phyloP scores from a whole-genome alignment of 768 basidiomycete genomes.

The Rhodotorula paludigena region DNA sequence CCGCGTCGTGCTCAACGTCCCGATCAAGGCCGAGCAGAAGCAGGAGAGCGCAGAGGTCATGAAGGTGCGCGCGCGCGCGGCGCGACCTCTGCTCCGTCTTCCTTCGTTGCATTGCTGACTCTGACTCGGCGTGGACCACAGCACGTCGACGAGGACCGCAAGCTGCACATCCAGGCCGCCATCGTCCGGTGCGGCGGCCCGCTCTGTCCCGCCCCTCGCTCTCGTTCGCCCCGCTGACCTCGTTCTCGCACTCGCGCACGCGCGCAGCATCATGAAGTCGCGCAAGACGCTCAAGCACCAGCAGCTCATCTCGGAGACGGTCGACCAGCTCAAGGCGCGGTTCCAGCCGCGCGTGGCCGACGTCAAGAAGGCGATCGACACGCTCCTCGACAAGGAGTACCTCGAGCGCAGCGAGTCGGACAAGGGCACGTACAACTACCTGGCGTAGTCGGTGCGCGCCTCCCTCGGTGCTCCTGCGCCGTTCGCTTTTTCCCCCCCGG shows the following conservation, averaged over 20 bases:
- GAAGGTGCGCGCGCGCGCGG: slow-evolving; percentile 55
- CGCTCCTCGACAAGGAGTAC: slow-evolving; percentile 91
- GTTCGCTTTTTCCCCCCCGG: too few species aligned
- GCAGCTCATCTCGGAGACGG: slow-evolving; percentile 79
- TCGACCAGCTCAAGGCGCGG: slow-evolving; percentile 77
- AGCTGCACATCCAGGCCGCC: slow-evolving; percentile 75
- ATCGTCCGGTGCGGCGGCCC: slow-evolving; percentile 37
- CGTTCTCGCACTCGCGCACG: neutral
- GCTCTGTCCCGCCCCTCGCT: neutral
- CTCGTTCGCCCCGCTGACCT: slow-evolving; percentile 28
- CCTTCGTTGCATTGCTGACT: neutral
- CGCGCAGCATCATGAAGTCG: slow-evolving; percentile 80
- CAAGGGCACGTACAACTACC: slow-evolving; percentile 23
- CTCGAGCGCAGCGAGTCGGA: slow-evolving; percentile 68
- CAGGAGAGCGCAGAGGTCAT: slow-evolving; percentile 81
- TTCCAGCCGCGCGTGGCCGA: slow-evolving; percentile 91
- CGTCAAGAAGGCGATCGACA: slow-evolving; percentile 93
- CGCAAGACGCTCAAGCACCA: slow-evolving; percentile 94
- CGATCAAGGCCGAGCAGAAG: slow-evolving; percentile 91
- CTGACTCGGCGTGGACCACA: neutral
- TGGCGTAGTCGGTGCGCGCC: too few species aligned
- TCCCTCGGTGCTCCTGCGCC: too few species aligned
- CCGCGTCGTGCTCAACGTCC: slow-evolving; percentile 52
- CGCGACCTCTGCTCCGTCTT: neutral
- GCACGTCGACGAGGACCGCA: slow-evolving; percentile 86